Base-by-base conservation (phyloP, 2,329 filamentous ascomycete genomes). In the Diaporthe amygdali region DNA sequence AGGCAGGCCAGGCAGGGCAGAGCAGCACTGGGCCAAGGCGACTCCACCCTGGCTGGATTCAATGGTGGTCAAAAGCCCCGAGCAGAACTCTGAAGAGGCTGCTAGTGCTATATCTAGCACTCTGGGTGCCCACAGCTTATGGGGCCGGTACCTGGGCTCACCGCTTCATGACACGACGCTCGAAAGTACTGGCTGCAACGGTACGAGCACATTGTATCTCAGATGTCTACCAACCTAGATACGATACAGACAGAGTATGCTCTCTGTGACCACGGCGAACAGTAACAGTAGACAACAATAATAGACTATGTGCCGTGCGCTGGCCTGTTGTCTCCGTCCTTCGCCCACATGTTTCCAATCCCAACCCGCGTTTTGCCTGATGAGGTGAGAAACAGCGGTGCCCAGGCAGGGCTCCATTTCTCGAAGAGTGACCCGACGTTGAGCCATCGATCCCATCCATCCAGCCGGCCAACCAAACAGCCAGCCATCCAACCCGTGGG, bases 361-460 rank as follows among this genome's bases (percentile, higher is more conserved):
- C 41, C 41, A 63, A 63, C 41, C 59, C 59, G 59, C 41, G 59
- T 63, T 63, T 63, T 63, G 59, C 59, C 59, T 63, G 59, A 47
- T 63, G 59, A 63, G 59, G 59, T 63, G 59, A 63, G 59, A 63
- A 63, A 63, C 59, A 47, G 59, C 41, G 59, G 59, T 64, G 59
- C 59, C 49, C 59, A 34, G 41, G 59, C 59, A 49, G 56, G 51
- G 55, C 56, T 47, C 41, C 59, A 63, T 46, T 47, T 22, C 39
- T 47, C n/a, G n/a, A n/a, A n/a, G n/a, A n/a, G n/a, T n/a, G 56
- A 47, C 41, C 59, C 59, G 39, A 63, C 56, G 27, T 46, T 63
- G 59, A 63, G 41, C 59, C 56, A 47, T 63, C 27, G 27, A 49
- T 47, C 59, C 39, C 56, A 39, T 22, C 59, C 59, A 34, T 44